These are phyloP conservation scores for Arachis hypogaea DNA, from an alignment of 306 rosid genomes.

Conservation along the genomic window DNA sequence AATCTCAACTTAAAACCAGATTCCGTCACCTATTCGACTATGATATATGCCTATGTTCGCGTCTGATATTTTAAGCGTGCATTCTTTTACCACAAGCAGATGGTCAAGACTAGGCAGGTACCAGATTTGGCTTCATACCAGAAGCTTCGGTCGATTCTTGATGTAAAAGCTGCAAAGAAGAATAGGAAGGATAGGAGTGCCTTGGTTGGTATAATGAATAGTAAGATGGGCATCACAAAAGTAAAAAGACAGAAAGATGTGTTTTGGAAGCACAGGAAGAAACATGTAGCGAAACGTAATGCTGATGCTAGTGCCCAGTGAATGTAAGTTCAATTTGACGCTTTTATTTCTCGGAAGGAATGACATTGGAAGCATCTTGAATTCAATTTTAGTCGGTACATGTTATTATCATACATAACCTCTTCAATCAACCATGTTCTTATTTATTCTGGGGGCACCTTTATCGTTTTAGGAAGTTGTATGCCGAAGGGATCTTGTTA, in stretches of 20 bases:
- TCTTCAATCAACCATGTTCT: too few relatives aligned
- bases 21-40: slow-evolving; percentile 77
- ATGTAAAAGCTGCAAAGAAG: slow-evolving; percentile 60
- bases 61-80: slow-evolving; percentile 76
- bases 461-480: too few relatives aligned
- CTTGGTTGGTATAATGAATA: slow-evolving; percentile 59
- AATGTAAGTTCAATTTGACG: background rate
- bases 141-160: slow-evolving; percentile 72
- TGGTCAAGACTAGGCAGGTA: slow-evolving; percentile 70
- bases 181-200: slow-evolving; percentile 76
- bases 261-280: slow-evolving; percentile 82
- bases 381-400: too few relatives aligned
- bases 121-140: slow-evolving; percentile 68
- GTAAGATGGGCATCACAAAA: slow-evolving; percentile 61
- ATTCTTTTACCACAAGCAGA: slow-evolving; percentile 74
- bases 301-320: slow-evolving; percentile 27
- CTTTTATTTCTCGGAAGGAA: too few relatives aligned
- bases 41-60: slow-evolving; percentile 77
- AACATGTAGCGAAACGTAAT: slow-evolving; percentile 33
- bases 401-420: too few relatives aligned
- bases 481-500: too few relatives aligned
- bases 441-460: too few relatives aligned
- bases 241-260: slow-evolving; percentile 77
- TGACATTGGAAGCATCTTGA: too few relatives aligned
- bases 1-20: slow-evolving; percentile 73